Base-by-base conservation (phyloP, 2,329 filamentous ascomycete species). In the Talaromyces amestolkiae region DNA sequence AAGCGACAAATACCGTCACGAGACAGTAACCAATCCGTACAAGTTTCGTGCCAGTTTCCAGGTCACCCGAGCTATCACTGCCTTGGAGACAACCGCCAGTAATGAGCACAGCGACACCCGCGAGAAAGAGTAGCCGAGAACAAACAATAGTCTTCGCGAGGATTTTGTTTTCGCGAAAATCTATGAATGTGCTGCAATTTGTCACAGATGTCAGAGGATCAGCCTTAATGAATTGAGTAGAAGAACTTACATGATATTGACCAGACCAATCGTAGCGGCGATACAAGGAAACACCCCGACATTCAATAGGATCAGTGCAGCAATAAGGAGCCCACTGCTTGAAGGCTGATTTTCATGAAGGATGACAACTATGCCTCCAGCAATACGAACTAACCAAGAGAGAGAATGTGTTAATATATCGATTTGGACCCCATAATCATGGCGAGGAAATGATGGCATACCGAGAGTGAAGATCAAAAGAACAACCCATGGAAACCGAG, bases 201-300 rank as follows among this genome's bases (percentile, higher is more conserved):
- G 31, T 58, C 15, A 24, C 6, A 41, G 24, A 19, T 19, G 3
- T 15, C 15, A 39, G 5, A 15, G 15, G 3, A 31, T 31, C 7
- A 31, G 3, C 27, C 27, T 31, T 31, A 31, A 5, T 31, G 7
- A 31, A 6, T 31, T 31, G 27, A 31, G 7, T 7, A 31, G 27
- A 31, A 8, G 27, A 17, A 67, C 69, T 66, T 64, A 71, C 70
- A 71, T 70, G 35, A 72, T 69, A 27, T 70, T 68, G 31, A 72
- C 60, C 2, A 70, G 66, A 7, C 70, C 71, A 27, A 72, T 59
- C 8, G 71, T 73, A 17, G 71, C 71, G 11, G 67, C 69, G 13
- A 73, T 70, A 27, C 72, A 66, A 6, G 71, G 71, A 47, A 72
- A 68, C 22, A 72, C 65, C n/a, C 71, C 71, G 9, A 69, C 65